Evolutionary conservation across 1,139 yeast species (phyloP).

Genomic region (Geotrichum bryndzae): DNA sequence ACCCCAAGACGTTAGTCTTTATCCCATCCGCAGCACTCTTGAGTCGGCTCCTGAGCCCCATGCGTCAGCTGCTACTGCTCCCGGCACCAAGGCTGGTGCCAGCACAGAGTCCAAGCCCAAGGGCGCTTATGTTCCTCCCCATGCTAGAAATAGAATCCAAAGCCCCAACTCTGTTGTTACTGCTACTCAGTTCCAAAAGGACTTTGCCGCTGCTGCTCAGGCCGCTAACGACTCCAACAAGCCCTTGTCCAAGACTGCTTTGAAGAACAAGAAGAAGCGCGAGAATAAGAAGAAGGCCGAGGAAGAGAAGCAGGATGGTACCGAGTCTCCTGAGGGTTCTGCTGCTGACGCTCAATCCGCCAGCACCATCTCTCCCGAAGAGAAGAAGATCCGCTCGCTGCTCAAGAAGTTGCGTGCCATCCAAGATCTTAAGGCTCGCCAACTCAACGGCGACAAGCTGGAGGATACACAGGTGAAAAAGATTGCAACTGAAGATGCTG

Average conservation of each 20-base stretch:
- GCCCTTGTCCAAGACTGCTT: conserved; percentile 52
- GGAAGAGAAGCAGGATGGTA: conserved; percentile 24
- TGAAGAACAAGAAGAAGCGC: conserved; percentile 74
- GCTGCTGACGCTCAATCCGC: conserved; percentile 27
- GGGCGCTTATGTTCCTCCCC: conserved; percentile 96
- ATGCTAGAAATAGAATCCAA: conserved; percentile 52
- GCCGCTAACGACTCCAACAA: conserved; percentile 26
- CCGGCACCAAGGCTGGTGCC: conserved; percentile 27
- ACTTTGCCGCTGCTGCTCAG: conserved; percentile 24
- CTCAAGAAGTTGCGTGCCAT: conserved; percentile 92
- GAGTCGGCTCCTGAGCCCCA: conserved; percentile 65
- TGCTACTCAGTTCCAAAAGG: conserved; percentile 32
- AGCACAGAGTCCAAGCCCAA: conserved; percentile 46
- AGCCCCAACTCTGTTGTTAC: conserved; percentile 32
- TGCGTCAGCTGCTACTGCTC: conserved; percentile 42
- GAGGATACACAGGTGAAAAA: conserved; percentile 92
- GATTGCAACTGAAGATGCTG: conserved; percentile 76
- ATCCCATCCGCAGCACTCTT: conserved; percentile 50
- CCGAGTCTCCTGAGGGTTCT: conserved; percentile 27
- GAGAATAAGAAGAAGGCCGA: conserved; percentile 50
- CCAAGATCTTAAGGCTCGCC: conserved; percentile 79
- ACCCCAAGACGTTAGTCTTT: conserved; percentile 54
- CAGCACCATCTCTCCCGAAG: conserved; percentile 48
- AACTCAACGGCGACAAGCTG: conserved; percentile 73
- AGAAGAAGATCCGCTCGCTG: conserved; percentile 83